phyloP scores from a whole-genome alignment of 228 moss, liverwort and hornwort species.

The Sphagnum fallax region DNA sequence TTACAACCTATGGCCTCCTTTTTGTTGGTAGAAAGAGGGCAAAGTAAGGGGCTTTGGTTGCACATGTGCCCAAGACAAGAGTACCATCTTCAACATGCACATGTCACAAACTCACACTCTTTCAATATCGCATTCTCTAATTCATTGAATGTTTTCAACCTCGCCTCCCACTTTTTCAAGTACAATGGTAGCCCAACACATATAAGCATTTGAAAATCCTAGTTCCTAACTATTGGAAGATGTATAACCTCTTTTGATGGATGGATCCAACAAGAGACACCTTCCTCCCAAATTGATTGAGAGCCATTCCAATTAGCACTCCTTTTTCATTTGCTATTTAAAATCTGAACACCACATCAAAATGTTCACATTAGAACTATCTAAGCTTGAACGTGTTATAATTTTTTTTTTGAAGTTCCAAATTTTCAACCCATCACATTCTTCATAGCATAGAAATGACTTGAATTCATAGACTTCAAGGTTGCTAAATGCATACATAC shows the following conservation, averaged over 20 bases:
- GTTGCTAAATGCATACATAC: constrained; percentile 19
- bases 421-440: not conserved
- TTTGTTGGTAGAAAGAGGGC: too few relatives aligned
- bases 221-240: too few relatives aligned
- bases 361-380: not conserved
- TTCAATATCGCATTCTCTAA: constrained; percentile 66
- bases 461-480: not conserved
- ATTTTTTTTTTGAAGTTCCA: not conserved
- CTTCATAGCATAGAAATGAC: not conserved
- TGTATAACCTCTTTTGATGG: too few relatives aligned
- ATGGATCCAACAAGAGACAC: too few relatives aligned
- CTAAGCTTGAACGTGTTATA: not conserved
- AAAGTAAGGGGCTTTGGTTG: too few relatives aligned
- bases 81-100: constrained; percentile 56
- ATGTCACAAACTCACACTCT: constrained; percentile 78
- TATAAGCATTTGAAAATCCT: too few relatives aligned
- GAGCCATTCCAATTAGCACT: too few relatives aligned
- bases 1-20: too few relatives aligned
- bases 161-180: constrained; percentile 86
- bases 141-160: constrained; percentile 76
- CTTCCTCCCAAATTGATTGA: too few relatives aligned
- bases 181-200: constrained; percentile 13
- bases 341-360: not conserved
- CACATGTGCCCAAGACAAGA: constrained; percentile 55
- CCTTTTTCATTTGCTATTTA: too few relatives aligned